A percentile compares a stretch with the other conserved stretches of the same genome.
Evolutionary conservation across 2,329 filamentous ascomycete species (phyloP).

Genomic region (Hysterium pulicare): DNA sequence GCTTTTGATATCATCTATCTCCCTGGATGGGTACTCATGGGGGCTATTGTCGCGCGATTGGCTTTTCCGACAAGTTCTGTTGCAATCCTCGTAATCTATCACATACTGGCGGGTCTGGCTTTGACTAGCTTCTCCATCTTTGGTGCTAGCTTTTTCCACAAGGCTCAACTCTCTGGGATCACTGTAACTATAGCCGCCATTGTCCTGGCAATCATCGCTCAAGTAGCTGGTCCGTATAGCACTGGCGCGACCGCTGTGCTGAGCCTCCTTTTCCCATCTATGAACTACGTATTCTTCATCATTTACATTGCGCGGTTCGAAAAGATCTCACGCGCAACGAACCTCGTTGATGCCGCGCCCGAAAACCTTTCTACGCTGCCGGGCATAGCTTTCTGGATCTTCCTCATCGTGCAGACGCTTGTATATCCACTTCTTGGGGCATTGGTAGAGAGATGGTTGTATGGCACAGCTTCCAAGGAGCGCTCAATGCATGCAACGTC

Average conservation of each 20-base stretch:
- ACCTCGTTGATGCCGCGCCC: slow-evolving; percentile 62
- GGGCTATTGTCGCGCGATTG: slow-evolving; percentile 60
- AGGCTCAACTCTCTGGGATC: slow-evolving; percentile 83
- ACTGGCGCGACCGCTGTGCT: slow-evolving; percentile 66
- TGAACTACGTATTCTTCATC: slow-evolving; percentile 83
- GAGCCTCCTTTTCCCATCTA: slow-evolving; percentile 76
- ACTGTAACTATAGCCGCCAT: slow-evolving; percentile 69
- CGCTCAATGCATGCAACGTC: slow-evolving; percentile 42
- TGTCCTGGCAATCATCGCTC: slow-evolving; percentile 76
- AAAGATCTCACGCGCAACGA: slow-evolving; percentile 55
- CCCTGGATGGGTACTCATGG: slow-evolving; percentile 78
- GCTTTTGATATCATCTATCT: slow-evolving; percentile 77
- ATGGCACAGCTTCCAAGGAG: slow-evolving; percentile 65
- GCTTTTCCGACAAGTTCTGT: slow-evolving; percentile 50
- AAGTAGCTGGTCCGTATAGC: slow-evolving; percentile 62
- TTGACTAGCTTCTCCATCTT: slow-evolving; percentile 78
- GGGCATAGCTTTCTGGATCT: slow-evolving; percentile 73
- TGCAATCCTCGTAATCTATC: slow-evolving; percentile 55
- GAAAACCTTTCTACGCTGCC: slow-evolving; percentile 59
- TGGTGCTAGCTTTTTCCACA: slow-evolving; percentile 79
- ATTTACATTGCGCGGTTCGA: slow-evolving; percentile 77
- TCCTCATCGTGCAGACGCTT: slow-evolving; percentile 73
- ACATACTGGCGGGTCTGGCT: slow-evolving; percentile 72
- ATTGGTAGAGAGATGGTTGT: slow-evolving; percentile 68
- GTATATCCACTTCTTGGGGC: slow-evolving; percentile 74